Percentiles rank a stretch among this genome's conserved stretches.
Evolutionary conservation across 345 rosid genomes (phyloP).

Genomic region (Arabidopsis suecica): DNA sequence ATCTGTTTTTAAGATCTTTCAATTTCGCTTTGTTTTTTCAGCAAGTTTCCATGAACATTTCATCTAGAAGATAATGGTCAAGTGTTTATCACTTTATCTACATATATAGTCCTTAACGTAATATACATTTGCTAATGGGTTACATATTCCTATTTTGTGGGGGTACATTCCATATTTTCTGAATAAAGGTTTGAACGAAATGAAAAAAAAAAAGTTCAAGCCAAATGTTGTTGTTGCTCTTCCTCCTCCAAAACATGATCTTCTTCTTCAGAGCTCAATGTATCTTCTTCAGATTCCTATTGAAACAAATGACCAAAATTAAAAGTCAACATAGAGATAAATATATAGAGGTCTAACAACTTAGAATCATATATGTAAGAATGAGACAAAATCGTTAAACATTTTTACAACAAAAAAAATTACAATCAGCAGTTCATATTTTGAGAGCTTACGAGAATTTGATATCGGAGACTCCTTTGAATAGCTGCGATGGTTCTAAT

Average conservation of each 20-base stretch:
- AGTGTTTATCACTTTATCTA: background rate
- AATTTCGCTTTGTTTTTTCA: background rate
- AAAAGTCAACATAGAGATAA: background rate
- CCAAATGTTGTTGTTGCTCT: constrained; percentile 43
- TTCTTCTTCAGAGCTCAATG: constrained; percentile 33
- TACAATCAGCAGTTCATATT: background rate
- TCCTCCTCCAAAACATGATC: constrained; percentile 35
- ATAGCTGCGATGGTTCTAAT: constrained; percentile 62
- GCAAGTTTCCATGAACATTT: background rate
- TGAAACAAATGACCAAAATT: background rate
- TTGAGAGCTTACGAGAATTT: constrained; percentile 50
- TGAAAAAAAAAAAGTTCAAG: background rate
- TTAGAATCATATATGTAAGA: background rate
- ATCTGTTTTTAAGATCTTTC: background rate
- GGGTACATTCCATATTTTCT: background rate
- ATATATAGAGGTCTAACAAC: background rate
- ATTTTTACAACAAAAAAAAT: background rate
- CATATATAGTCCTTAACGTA: background rate
- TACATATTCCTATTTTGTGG: background rate
- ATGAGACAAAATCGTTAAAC: background rate
- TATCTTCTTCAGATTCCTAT: constrained; percentile 48
- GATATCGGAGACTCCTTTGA: constrained; percentile 52
- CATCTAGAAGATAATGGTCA: background rate
- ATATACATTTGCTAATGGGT: constrained; percentile 12
- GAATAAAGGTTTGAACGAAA: background rate